Evolutionary conservation across 2,329 filamentous ascomycete species (phyloP), one percentile per base, ranked within the genome.

Genomic region (Penicillium sp.): DNA sequence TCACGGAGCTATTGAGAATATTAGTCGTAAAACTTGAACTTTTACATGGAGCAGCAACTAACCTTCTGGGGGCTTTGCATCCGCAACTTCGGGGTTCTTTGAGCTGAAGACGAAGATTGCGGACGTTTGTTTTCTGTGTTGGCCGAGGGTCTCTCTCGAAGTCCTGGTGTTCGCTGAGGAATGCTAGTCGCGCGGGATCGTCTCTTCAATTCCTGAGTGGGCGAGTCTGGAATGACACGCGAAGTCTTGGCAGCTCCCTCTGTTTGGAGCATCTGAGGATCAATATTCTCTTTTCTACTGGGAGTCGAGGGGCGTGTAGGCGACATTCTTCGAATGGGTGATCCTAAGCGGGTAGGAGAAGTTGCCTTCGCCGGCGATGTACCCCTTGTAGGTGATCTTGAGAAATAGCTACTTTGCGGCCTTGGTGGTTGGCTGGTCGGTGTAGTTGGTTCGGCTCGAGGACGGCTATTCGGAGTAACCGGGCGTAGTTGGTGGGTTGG

Each of bases 41-140:
- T 15, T 22, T 14, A 14, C 8, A 4, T 3, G 5, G 9, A 44
- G 40, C 12, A 25, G 26, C 15, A 12, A 11, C 40, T 44, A 66
- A 75, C 75, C 72, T 86, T 86, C 62, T 85, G 83, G 3, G 84
- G 84, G 35, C 81, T 85, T 65, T 86, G 84, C 79, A 86, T 81
- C 41, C 79, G 77, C 20, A 93, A 78, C 69, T 89, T 92, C 64
- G 89, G 88, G 0, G 87, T 82, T 14, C 84, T 88, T 58, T 90
- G 87, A 11, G 90, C 80, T 11, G 88, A 85, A 31, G 90, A 78
- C 62, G 85, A 88, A 56, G 82, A 60, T 61, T 66, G 48, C 53
- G 69, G 64, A 40, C 71, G 60, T 54, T 65, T 70, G 12, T 53
- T 57, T 53, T 76, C 73, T 4, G 63, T 66, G 54, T 74, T 75